phyloP scores from a whole-genome alignment of 23 red algal species.

The Gracilariopsis chorda region DNA sequence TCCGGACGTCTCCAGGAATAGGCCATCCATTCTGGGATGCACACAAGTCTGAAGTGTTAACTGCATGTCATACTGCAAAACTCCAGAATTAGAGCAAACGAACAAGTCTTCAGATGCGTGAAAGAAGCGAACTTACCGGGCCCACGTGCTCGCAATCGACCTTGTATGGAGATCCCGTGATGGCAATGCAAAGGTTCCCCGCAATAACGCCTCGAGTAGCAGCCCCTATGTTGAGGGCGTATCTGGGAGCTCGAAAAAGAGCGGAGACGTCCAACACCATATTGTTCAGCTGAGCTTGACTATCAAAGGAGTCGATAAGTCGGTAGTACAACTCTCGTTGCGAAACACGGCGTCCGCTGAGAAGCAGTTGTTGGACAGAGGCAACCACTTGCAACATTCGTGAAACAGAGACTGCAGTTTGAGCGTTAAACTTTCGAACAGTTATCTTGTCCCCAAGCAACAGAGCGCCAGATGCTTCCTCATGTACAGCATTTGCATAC shows the following conservation, averaged over 20 bases:
- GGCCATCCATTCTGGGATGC: conserved; percentile 55
- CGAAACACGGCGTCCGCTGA: conserved; percentile 12
- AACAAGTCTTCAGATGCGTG: neutral
- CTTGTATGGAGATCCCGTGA: conserved; percentile 1
- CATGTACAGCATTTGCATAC: neutral
- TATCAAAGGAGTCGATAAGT: conserved; percentile 27
- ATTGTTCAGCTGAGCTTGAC: conserved; percentile 34
- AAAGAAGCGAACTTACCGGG: conserved; percentile 25
- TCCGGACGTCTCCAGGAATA: conserved; percentile 55
- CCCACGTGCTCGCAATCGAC: conserved; percentile 61
- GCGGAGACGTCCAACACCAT: conserved; percentile 50
- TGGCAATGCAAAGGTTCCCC: conserved; percentile 24
- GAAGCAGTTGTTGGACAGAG: conserved; percentile 23
- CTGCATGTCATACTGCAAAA: too few relatives aligned
- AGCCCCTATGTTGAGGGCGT: conserved; percentile 60
- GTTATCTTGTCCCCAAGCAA: conserved; percentile 15
- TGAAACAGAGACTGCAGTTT: conserved; percentile 2
- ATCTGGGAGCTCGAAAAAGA: conserved; percentile 41
- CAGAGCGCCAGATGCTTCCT: conserved; percentile 30
- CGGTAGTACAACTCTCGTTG: conserved; percentile 66
- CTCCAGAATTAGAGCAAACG: too few relatives aligned
- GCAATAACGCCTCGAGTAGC: conserved; percentile 56
- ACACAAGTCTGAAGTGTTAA: neutral
- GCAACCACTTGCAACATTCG: conserved; percentile 31
- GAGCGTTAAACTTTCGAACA: neutral